Evolutionary conservation across 305 asterid genomes (phyloP), one percentile per base, ranked within the genome.

Genomic region (Fraxinus velutina): DNA sequence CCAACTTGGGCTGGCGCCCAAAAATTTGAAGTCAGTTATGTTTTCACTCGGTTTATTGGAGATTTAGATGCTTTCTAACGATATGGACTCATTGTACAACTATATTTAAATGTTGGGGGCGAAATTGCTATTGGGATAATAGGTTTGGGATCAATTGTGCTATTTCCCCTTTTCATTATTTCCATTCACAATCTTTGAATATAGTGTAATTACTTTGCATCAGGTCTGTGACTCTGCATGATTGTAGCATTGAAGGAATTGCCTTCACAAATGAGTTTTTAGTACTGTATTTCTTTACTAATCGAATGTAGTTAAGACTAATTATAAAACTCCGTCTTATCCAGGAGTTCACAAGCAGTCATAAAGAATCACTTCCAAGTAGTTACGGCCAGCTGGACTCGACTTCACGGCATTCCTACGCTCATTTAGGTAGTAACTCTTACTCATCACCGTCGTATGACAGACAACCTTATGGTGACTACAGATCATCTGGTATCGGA

Each of bases 271-370:
- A 21, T 62, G 6, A 8, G 33, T 22, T 62, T 21, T 22, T 62
- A 62, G 3, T 62, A 0, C 72, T 21, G 5, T 22, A 21, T 8
- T 62, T 62, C 33, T 62, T 62, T 21, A 39, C 60, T 34, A n/a
- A n/a, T 4, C 6, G 30, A 17, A 21, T 37, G 17, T 66, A 68
- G 66, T 55, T 5, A 17, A 17, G 27, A 44, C 66, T 24, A 27
- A 24, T 6, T 15, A 19, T 33, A 19, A 36, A 52, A 8, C 70
- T 13, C 29, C 8, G n/a, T 62, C 17, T 4, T 87, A 70, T 7
- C 33, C 92, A 93, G 98, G 96, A 93, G 79, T 91, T 90, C 82
- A 88, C 90, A 21, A 84, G 89, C 80, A 87, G 90, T 39, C 93
- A 89, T 85, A 83, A 88, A 81, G 96, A 91, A 77, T 85, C 90